These are phyloP conservation scores for Apiospora sp. DNA, from an alignment of 2,329 filamentous ascomycete species.

Conservation along the genomic window DNA sequence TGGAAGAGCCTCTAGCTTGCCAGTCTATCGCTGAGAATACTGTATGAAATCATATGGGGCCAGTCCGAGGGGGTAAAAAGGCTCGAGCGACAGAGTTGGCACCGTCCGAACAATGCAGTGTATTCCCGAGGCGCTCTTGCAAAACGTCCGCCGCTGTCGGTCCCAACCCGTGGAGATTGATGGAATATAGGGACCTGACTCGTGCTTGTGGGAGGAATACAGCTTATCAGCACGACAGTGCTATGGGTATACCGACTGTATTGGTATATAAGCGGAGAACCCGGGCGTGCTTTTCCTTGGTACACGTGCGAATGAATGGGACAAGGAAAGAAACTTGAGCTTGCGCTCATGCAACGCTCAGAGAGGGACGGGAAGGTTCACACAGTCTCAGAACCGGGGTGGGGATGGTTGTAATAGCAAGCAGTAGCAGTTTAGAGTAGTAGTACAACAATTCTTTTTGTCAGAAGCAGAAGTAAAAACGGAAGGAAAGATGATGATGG, in stretches of 20 bases:
- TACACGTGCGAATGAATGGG: conserved; percentile 19
- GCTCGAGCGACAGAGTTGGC: conserved; percentile 25
- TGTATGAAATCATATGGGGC: conserved; percentile 26
- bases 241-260: not conserved
- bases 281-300: not conserved
- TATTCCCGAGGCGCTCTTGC: conserved; percentile 12
- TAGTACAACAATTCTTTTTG: not conserved
- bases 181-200: conserved; percentile 9
- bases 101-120: conserved; percentile 22
- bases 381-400: conserved; percentile 15
- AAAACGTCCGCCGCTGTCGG: conserved; percentile 21
- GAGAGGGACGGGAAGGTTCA: conserved; percentile 12
- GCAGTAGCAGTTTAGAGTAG: not conserved
- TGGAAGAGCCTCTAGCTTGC: conserved; percentile 22
- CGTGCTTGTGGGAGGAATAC: conserved; percentile 19
- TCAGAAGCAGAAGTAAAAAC: conserved; percentile 21
- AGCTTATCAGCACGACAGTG: not conserved
- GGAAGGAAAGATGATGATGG: conserved; percentile 5
- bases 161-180: conserved; percentile 11
- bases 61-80: conserved; percentile 16
- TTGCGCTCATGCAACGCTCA: conserved; percentile 11
- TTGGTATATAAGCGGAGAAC: conserved; percentile 17
- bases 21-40: conserved; percentile 18
- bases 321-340: conserved; percentile 7
- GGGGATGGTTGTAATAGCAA: not conserved